phyloP scores from a whole-genome alignment of 2,329 filamentous ascomycete genomes.

The Phialocephala sp. region DNA sequence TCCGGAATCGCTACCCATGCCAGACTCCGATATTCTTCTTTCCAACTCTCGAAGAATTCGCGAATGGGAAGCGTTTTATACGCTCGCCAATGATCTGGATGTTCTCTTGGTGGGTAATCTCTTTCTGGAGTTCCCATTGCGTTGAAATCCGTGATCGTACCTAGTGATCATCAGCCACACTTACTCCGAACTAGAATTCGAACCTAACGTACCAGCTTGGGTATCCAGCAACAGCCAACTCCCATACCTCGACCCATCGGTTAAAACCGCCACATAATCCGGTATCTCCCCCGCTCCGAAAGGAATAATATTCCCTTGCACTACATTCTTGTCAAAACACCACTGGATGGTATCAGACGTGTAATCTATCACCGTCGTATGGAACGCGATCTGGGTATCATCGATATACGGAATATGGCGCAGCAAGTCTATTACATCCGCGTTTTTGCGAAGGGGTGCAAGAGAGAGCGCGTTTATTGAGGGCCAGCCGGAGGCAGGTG shows the following conservation, averaged over 20 bases:
- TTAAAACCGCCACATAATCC: not conserved
- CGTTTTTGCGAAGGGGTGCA: not conserved
- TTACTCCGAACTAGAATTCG: no score
- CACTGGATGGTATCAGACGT: not conserved
- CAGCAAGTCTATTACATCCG: not conserved
- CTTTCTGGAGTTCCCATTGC: not conserved
- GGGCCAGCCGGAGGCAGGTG: not conserved
- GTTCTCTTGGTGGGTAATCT: not conserved
- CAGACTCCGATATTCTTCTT: not conserved
- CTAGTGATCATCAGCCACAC: not conserved
- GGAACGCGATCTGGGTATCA: not conserved
- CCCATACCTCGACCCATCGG: not conserved
- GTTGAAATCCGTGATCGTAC: not conserved
- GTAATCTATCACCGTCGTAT: not conserved
- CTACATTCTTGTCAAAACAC: not conserved
- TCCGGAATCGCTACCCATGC: not conserved
- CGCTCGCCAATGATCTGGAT: not conserved
- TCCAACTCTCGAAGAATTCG: not conserved
- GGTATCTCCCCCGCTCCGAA: not conserved
- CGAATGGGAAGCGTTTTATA: not conserved
- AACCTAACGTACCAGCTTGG: not conserved
- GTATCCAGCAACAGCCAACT: slow-evolving; percentile 2
- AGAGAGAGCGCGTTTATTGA: not conserved
- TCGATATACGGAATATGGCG: not conserved
- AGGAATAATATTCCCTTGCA: not conserved